Base-by-base conservation (phyloP, 768 basidiomycete genomes). In the Russula compacta region DNA sequence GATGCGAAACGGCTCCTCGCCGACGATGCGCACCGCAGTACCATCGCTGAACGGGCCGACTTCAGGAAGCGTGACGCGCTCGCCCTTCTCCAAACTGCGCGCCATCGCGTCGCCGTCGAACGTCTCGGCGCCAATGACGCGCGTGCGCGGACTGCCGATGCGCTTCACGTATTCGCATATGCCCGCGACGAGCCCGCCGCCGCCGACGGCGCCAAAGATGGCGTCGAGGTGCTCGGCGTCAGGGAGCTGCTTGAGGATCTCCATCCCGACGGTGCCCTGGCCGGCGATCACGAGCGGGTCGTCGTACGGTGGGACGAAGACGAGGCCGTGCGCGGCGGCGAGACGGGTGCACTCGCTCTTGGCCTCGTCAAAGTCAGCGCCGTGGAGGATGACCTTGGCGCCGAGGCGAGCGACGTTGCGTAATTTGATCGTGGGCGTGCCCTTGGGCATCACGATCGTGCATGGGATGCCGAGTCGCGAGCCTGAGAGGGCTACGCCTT, bases 361-460 rank as follows among this genome's bases (percentile, higher is more conserved):
- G 47, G 97, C 95, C 71, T 87, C 95, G 73, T 98, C 95, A 69
- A 99, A 98, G 75, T 98, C 95, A 32, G 70, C 71, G 11, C 97
- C 97, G 71, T 94, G 85, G 6, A 98, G 80, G 55, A 99, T 84
- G 65, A 98, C 94, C 68, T 95, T 95, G 39, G 95, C 92, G 54
- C 94, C 95, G 32, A 99, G 78, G 21, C 95, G 87, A n/a, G 89
- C 84, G 32, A 97, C 97, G 68, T 95, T 98, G 61, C 85, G 80
- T 70, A 95, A 91, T 76, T 99, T 99, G 81, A 99, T 99, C 43
- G 87, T 81, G 1, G 97, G 97, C 2, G 97, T 98, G 14, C 85
- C 91, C 44, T 86, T 77, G 1, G 97, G 97, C 97, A 99, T 98
- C 64, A 99, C 92, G 69, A 99, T 98, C n/a, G 94, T 98, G 65